Evolutionary conservation across 2,329 filamentous ascomycete genomes (phyloP), one percentile per base, ranked within the genome.

Genomic region (Fusarium palustre): DNA sequence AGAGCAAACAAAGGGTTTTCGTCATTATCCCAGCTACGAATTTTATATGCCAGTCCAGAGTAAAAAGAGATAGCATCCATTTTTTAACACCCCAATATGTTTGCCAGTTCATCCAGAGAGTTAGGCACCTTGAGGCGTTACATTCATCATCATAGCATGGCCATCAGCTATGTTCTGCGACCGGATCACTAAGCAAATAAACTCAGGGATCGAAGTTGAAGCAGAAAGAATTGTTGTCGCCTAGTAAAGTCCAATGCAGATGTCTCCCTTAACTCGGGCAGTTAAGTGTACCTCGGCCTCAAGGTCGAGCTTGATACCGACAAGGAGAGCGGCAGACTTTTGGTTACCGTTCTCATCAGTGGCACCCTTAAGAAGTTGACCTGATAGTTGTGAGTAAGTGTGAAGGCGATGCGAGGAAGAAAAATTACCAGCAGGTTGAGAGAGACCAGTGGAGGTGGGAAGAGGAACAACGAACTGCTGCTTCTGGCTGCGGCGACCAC

Each of bases 221-320:
- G 24, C 7, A 43, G 25, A 42, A 48, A 50, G 33, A 20, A 33
- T 25, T 28, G 25, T 28, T 20, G 24, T 7, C 41, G 43, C 42
- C 59, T 74, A 75, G 72, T 75, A 75, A 30, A 75, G 73, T 48
- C 73, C 73, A 46, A 90, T 83, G 22, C 84, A 83, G 72, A 89
- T 88, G 75, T 90, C 87, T 82, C 87, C 87, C 47, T 86, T 81
- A 64, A 89, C 81, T 53, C 87, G 78, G 49, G 87, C 87, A 20
- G 87, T 89, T 67, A 89, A 77, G 75, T 90, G 86, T 43, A 89
- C 85, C 75, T 89, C 87, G 16, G 87, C 87, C 76, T 90, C 87
- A 22, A 89, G 78, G 74, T 90, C 87, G 36, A 90, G 81, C 81
- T 90, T 89, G 80, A 89, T 88, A 58, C 87, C 87, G 38, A 90